Percentiles rank a stretch among this genome's conserved stretches.
Evolutionary conservation across 2,329 filamentous ascomycete genomes (phyloP).

Genomic region (Aspergillus hortae): DNA sequence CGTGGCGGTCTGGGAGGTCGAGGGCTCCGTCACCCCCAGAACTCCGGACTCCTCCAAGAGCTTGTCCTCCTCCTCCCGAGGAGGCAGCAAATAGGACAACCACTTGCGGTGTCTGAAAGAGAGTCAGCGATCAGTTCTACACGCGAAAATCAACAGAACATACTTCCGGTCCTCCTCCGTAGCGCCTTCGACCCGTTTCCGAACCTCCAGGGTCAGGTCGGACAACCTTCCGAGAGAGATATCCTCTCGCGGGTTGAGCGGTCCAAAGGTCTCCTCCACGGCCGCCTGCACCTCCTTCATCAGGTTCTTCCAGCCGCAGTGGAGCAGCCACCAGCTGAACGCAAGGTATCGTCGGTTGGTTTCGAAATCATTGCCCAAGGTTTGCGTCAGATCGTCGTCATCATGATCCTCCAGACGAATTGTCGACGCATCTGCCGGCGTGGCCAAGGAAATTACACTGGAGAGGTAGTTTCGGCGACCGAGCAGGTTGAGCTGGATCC

Average conservation of each 20-base stretch:
- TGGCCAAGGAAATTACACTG: slow-evolving; percentile 86
- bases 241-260: slow-evolving; percentile 82
- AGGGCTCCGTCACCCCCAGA: slow-evolving; percentile 38
- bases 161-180: slow-evolving; percentile 61
- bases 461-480: slow-evolving; percentile 93
- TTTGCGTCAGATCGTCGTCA: slow-evolving; percentile 83
- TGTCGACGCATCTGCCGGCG: slow-evolving; percentile 65
- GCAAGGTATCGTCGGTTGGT: slow-evolving; percentile 93
- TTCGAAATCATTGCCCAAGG: slow-evolving; percentile 90
- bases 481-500: slow-evolving; percentile 94
- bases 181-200: slow-evolving; percentile 77
- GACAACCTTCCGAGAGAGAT: slow-evolving; percentile 77
- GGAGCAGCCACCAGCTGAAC: slow-evolving; percentile 97
- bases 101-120: slow-evolving; percentile 58
- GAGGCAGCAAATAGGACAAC: slow-evolving; percentile 80
- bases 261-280: slow-evolving; percentile 85
- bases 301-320: slow-evolving; percentile 81
- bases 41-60: slow-evolving; percentile 86
- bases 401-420: slow-evolving; percentile 93
- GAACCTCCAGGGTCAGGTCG: slow-evolving; percentile 75
- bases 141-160: slow-evolving; percentile 5
- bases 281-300: slow-evolving; percentile 78
- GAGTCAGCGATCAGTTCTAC: slow-evolving; percentile 21
- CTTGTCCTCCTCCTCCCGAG: slow-evolving; percentile 71
- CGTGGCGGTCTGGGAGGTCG: slow-evolving; percentile 32